Conservation (phyloP, 2,329 filamentous ascomycete species). For the Cryphonectria japonica region DNA sequence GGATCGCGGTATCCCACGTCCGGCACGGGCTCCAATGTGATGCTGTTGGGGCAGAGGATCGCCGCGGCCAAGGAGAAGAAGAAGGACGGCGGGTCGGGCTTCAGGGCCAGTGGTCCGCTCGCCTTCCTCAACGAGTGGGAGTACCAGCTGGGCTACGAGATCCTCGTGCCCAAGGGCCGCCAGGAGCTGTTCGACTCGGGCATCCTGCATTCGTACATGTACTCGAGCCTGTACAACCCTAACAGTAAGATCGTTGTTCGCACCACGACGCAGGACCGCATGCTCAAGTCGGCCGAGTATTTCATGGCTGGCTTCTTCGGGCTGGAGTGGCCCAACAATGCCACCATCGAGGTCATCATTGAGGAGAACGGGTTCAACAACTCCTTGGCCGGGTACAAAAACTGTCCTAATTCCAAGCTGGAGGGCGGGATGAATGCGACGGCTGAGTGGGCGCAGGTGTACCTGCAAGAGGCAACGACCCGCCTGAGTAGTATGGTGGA, state of each 20-base stretch:
- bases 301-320: slow-evolving; percentile 82
- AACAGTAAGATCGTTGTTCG: slow-evolving; percentile 73
- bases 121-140: slow-evolving; percentile 70
- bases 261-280: slow-evolving; percentile 76
- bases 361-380: slow-evolving; percentile 69
- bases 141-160: slow-evolving; percentile 71
- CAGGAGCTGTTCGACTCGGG: slow-evolving; percentile 73
- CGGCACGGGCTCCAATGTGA: slow-evolving; percentile 53
- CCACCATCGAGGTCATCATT: slow-evolving; percentile 72
- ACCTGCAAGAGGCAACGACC: slow-evolving; percentile 66
- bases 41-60: slow-evolving; percentile 60
- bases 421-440: slow-evolving; percentile 59
- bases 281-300: slow-evolving; percentile 77
- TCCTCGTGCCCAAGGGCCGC: slow-evolving; percentile 70
- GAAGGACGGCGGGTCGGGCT: slow-evolving; percentile 39
- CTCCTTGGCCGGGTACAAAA: slow-evolving; percentile 68
- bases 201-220: slow-evolving; percentile 72
- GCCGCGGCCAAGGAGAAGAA: slow-evolving; percentile 45
- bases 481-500: slow-evolving; percentile 61
- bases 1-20: slow-evolving; percentile 74
- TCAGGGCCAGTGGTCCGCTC: slow-evolving; percentile 62
- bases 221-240: slow-evolving; percentile 71
- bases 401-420: slow-evolving; percentile 64
- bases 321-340: slow-evolving; percentile 72
- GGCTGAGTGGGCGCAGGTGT: slow-evolving; percentile 63